phyloP scores from a whole-genome alignment of 2,329 filamentous ascomycete genomes.

The Penicillium occitanis region DNA sequence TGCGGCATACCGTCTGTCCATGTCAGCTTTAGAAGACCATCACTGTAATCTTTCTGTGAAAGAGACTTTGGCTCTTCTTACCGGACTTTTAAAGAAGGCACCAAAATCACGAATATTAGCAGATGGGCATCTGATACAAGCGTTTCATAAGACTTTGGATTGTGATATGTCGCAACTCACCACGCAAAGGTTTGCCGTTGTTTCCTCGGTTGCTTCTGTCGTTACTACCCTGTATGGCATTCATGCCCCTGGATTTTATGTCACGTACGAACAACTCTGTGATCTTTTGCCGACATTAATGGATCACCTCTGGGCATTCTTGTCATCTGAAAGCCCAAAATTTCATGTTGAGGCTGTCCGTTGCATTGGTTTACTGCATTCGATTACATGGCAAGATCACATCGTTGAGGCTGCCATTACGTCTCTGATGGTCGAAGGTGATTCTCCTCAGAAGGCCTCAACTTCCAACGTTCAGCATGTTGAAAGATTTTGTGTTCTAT shows the following conservation, averaged over 20 bases:
- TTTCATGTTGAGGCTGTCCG: conserved; percentile 92
- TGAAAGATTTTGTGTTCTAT: conserved; percentile 43
- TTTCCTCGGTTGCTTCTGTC: conserved; percentile 52
- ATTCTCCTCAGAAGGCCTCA: conserved; percentile 28
- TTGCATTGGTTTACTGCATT: conserved; percentile 81
- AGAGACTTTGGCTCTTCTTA: conserved; percentile 60
- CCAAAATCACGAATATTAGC: conserved; percentile 38
- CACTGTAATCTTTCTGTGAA: conserved; percentile 49
- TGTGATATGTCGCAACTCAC: conserved; percentile 27
- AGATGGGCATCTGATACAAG: conserved; percentile 37
- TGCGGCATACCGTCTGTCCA: conserved; percentile 51
- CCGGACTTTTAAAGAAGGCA: conserved; percentile 47
- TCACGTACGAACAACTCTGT: conserved; percentile 53
- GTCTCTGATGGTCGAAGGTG: conserved; percentile 62
- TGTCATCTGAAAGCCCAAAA: conserved; percentile 81
- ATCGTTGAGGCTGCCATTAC: conserved; percentile 79
- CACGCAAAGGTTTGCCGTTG: conserved; percentile 36
- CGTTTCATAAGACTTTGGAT: conserved; percentile 32
- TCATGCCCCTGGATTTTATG: conserved; percentile 36
- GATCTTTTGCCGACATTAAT: conserved; percentile 67
- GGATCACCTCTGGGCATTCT: conserved; percentile 71
- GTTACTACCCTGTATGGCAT: conserved; percentile 41
- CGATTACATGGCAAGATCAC: conserved; percentile 65
- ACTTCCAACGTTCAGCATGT: conserved; percentile 37
- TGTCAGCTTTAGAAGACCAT: conserved; percentile 32